These are phyloP conservation scores for Trichomonas gallinae DNA, from an alignment of 208 protist genomes.

Conservation along the genomic window DNA sequence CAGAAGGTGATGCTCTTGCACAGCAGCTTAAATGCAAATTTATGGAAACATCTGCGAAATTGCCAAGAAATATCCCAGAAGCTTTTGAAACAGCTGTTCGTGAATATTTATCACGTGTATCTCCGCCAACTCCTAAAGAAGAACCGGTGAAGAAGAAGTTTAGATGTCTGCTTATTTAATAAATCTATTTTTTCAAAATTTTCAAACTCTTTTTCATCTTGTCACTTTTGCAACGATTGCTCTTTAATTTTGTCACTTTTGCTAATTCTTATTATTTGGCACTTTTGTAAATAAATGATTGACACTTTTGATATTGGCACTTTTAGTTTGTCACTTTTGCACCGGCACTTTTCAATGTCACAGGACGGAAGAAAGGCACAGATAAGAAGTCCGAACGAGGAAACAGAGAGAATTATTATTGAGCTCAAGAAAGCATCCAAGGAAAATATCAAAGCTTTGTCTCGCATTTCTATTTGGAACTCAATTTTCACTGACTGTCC, in stretches of 20 bases:
- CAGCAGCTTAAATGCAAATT: neutral
- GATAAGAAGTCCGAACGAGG: no score
- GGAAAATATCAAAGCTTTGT: neutral
- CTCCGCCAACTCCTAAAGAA: neutral
- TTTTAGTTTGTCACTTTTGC: no score
- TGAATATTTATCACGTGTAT: neutral
- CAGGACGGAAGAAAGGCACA: no score
- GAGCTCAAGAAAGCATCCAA: neutral
- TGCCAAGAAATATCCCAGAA: neutral
- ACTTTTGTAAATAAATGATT: no score
- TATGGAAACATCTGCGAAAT: neutral
- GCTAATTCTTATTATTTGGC: no score
- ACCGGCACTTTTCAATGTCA: no score
- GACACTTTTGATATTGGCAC: no score
- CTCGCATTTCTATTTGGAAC: neutral
- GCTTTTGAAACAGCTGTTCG: neutral
- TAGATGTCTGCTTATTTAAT: neutral
- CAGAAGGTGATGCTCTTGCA: neutral
- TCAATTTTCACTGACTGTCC: neutral
- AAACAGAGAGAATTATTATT: neutral
- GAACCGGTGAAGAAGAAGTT: neutral
- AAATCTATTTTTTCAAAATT: no score
- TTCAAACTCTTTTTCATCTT: no score
- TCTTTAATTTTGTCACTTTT: no score
- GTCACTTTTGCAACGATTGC: no score